A percentile compares a stretch with the other conserved stretches of the same genome.
These are phyloP conservation scores for Microstegium vimineum DNA, from an alignment of 176 grass and related monocot genomes.

Conservation along the genomic window DNA sequence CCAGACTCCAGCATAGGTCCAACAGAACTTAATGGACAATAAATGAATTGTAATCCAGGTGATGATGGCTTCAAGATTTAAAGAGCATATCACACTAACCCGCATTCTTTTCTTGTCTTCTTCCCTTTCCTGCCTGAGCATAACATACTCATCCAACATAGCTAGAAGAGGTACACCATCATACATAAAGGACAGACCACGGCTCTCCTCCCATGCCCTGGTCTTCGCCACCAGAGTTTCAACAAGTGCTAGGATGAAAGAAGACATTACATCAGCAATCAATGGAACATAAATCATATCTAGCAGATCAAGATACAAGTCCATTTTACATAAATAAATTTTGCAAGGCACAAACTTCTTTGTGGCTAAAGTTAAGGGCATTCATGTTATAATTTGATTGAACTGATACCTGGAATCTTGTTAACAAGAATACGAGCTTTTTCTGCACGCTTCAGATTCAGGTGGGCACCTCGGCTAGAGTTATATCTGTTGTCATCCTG, in stretches of 20 bases:
- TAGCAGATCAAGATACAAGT: neutral
- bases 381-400: neutral
- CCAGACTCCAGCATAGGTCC: neutral
- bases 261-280: conserved; percentile 24
- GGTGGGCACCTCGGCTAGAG: conserved; percentile 94
- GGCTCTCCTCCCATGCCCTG: conserved; percentile 76
- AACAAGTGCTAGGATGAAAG: conserved; percentile 74
- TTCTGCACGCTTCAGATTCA: conserved; percentile 98
- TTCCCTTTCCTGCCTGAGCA: conserved; percentile 98
- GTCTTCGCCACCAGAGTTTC: conserved; percentile 94
- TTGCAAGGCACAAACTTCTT: neutral
- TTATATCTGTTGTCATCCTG: conserved; percentile 99
- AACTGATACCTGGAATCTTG: conserved; percentile 88
- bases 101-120: conserved; percentile 92
- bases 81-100: conserved; percentile 36
- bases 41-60: neutral
- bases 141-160: conserved; percentile 95
- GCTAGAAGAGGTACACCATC: conserved; percentile 94
- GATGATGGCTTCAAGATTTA: neutral
- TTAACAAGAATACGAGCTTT: conserved; percentile 95
- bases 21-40: neutral
- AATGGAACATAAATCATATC: neutral
- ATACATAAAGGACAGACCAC: conserved; percentile 80
- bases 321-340: conserved; percentile 14
- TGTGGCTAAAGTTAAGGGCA: neutral